phyloP scores from a whole-genome alignment of 768 basidiomycete genomes.

The Mycena pura region DNA sequence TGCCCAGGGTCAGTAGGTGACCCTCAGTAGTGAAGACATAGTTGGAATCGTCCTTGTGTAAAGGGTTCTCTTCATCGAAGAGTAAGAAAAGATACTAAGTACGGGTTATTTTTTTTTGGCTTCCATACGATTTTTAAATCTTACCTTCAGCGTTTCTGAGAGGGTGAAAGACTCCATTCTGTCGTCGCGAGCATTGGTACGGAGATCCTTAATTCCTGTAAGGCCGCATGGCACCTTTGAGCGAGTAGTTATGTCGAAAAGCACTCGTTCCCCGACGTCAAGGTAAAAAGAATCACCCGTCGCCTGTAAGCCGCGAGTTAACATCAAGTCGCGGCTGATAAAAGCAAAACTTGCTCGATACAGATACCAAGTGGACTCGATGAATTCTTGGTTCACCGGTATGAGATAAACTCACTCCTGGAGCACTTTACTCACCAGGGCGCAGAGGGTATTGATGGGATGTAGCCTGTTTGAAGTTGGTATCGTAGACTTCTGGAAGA shows the following conservation, averaged over 20 bases:
- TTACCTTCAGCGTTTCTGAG: slow-evolving; percentile 89
- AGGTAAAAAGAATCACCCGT: slow-evolving; percentile 93
- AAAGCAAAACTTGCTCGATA: slow-evolving; percentile 67
- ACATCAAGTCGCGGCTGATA: not conserved
- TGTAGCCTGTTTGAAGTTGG: slow-evolving; percentile 71
- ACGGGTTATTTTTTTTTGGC: not conserved
- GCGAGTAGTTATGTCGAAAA: slow-evolving; percentile 75
- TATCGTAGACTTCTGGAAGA: slow-evolving; percentile 92
- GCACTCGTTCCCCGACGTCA: slow-evolving; percentile 84
- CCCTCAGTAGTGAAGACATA: slow-evolving; percentile 97
- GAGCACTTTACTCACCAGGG: slow-evolving; percentile 68
- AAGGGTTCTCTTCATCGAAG: slow-evolving; percentile 83
- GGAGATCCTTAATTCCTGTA: slow-evolving; percentile 80
- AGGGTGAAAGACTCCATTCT: slow-evolving; percentile 98
- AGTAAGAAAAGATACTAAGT: slow-evolving; percentile 88
- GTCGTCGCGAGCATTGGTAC: slow-evolving; percentile 81
- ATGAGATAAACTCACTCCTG: too few species aligned
- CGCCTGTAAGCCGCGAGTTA: slow-evolving; percentile 58
- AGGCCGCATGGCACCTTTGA: slow-evolving; percentile 89
- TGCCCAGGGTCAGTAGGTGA: slow-evolving; percentile 77
- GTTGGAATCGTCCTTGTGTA: slow-evolving; percentile 81
- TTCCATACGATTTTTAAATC: not conserved
- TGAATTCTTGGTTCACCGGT: slow-evolving; percentile 66
- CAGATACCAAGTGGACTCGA: slow-evolving; percentile 96
- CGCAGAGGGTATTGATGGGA: slow-evolving; percentile 82